phyloP scores from a whole-genome alignment of 805 yeast species.

The Candida lessepsii region DNA sequence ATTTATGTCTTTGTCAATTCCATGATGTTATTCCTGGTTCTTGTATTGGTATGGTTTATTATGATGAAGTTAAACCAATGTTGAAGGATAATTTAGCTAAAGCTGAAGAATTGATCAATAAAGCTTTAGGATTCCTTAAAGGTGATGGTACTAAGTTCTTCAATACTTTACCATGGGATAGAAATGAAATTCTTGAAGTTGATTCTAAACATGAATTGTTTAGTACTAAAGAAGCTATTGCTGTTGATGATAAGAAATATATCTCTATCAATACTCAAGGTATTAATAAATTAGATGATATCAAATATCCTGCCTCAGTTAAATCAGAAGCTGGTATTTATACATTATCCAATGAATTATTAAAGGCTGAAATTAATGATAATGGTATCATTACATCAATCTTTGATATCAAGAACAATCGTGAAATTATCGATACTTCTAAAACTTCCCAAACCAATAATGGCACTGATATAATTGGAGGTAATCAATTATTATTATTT shows the following conservation, averaged over 20 bases:
- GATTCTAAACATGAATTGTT: conserved; percentile 18
- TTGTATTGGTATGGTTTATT: conserved; percentile 86
- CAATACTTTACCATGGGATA: background rate
- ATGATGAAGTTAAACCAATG: conserved; percentile 82
- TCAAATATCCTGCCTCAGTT: conserved; percentile 51
- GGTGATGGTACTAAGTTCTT: background rate
- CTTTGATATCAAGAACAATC: conserved; percentile 50
- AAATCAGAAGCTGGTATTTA: conserved; percentile 31
- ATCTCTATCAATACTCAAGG: conserved; percentile 25
- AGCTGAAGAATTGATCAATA: conserved; percentile 51
- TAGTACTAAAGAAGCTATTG: conserved; percentile 3
- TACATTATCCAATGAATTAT: conserved; percentile 57
- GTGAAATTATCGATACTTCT: conserved; percentile 66
- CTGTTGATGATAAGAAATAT: conserved; percentile 13
- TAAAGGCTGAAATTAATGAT: conserved; percentile 53
- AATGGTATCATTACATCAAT: conserved; percentile 62
- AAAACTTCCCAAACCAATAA: conserved; percentile 48
- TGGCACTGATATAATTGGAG: conserved; percentile 43
- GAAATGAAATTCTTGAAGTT: conserved; percentile 39
- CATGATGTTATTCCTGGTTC: conserved; percentile 99
- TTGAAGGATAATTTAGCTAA: conserved; percentile 54
- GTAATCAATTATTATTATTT: conserved; percentile 77
- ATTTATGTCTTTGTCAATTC: conserved; percentile 85
- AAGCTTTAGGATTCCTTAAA: conserved; percentile 38
- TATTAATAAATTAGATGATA: conserved; percentile 18